Evolutionary conservation across 2,329 filamentous ascomycete species (phyloP).

Genomic region (Malbranchea zuffiana): DNA sequence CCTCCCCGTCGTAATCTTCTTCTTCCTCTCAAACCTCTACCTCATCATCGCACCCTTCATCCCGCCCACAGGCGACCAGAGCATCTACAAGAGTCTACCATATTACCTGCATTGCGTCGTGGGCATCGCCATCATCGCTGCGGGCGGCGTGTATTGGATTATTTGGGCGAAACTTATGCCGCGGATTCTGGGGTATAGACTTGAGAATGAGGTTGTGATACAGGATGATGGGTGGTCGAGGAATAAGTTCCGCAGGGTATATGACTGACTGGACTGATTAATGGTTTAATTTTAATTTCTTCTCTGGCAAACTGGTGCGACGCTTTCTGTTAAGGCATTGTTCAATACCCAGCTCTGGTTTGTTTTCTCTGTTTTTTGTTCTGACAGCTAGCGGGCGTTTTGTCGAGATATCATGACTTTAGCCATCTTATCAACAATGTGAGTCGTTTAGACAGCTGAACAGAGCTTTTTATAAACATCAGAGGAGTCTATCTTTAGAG

Average conservation of each 20-base stretch:
- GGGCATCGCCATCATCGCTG: slow-evolving; percentile 36
- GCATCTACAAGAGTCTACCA: slow-evolving; percentile 37
- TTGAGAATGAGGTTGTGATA: slow-evolving; percentile 11
- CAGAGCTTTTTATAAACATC: too few species aligned
- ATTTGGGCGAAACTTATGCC: slow-evolving; percentile 13
- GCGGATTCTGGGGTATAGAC: slow-evolving; percentile 8
- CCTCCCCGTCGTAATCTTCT: slow-evolving; percentile 47
- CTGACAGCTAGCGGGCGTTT: too few species aligned
- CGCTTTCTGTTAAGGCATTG: too few species aligned
- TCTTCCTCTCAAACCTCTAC: slow-evolving; percentile 51
- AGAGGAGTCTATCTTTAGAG: too few species aligned
- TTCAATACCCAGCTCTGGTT: too few species aligned
- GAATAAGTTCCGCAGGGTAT: slow-evolving; percentile 6
- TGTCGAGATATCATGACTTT: too few species aligned
- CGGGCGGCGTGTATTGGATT: slow-evolving; percentile 39
- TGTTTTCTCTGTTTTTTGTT: too few species aligned
- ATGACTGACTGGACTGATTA: slow-evolving; percentile 2
- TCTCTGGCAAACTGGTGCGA: too few species aligned
- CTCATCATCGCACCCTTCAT: slow-evolving; percentile 50
- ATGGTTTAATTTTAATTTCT: too few species aligned
- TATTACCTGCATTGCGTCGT: slow-evolving; percentile 42
- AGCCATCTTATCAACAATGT: too few species aligned
- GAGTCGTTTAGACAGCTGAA: too few species aligned
- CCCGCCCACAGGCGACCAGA: slow-evolving; percentile 34
- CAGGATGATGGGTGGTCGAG: slow-evolving; percentile 13